Conservation (phyloP, 345 rosid genomes). For the Geranium brycei region DNA sequence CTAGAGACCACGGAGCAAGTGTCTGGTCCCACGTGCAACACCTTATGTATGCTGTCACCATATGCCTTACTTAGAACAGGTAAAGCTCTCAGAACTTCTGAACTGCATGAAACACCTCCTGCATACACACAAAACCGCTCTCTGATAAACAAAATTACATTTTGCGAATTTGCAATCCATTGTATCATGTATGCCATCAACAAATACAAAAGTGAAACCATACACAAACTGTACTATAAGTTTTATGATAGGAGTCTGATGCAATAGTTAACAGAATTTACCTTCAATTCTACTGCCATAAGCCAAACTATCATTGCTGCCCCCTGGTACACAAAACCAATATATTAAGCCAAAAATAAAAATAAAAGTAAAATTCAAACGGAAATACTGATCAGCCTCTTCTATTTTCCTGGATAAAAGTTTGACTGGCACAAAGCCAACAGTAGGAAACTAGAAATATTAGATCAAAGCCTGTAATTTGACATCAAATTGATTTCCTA, state of each 20-base stretch:
- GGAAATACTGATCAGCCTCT: not conserved
- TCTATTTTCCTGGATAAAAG: too few relatives aligned
- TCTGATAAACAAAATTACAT: not conserved
- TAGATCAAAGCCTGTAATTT: too few relatives aligned
- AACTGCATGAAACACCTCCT: conserved; percentile 39
- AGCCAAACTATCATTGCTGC: conserved; percentile 22
- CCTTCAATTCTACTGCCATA: conserved; percentile 28
- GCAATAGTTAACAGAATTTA: conserved; percentile 6
- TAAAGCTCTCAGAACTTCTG: conserved; percentile 32
- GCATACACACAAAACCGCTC: conserved; percentile 3
- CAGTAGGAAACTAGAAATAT: too few relatives aligned
- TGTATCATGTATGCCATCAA: too few relatives aligned
- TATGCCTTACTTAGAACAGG: conserved; percentile 43
- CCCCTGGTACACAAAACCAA: conserved; percentile 18
- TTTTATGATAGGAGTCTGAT: too few relatives aligned
- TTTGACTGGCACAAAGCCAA: too few relatives aligned
- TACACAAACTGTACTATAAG: not conserved
- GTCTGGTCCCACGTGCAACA: conserved; percentile 44
- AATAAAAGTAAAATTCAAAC: not conserved
- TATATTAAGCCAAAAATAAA: not conserved
- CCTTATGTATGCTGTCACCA: conserved; percentile 42
- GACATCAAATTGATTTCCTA: too few relatives aligned
- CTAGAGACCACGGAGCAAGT: conserved; percentile 40
- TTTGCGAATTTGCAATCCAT: too few relatives aligned
- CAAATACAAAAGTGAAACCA: not conserved